Evolutionary conservation across 345 rosid species (phyloP), one percentile per base, ranked within the genome.

Genomic region (Brassica juncea): DNA sequence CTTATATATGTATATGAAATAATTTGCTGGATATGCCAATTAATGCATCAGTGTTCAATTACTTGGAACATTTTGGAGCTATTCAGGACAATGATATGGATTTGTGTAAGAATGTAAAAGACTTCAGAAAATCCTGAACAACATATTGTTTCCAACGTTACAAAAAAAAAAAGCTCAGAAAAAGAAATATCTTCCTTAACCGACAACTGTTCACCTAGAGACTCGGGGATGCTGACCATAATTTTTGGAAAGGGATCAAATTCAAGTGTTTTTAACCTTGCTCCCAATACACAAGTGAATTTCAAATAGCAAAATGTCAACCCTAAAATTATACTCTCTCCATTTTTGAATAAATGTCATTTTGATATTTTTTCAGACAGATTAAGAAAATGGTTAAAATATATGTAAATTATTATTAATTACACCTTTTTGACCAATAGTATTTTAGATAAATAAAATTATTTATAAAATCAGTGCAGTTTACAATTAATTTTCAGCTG

Each of bases 251-350:
- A 14, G 23, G 0, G 1, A 19, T 14, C 52, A 16, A 11, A 39
- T 57, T 75, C 80, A 68, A 31, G 72, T n/a, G 19, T 8, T 54
- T 54, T 19, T 54, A 31, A 63, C 25, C 35, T 32, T 34, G 71
- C 71, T 77, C 69, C 75, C 39, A 25, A 5, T 16, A 70, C 62
- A 70, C 21, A 52, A 70, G 10, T 62, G 57, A 49, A 62, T 68
- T 68, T 30, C 25, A 60, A 59, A 15, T 54, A 54, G 25, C 59
- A 16, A 9, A 52, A 63, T 12, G 76, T 71, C 66, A 71, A 70
- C 70, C 15, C 9, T 65, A 3, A 77, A 31, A 77, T 10, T 5
- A 44, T 12, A n/a, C n/a, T n/a, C n/a, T n/a, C n/a, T n/a, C n/a
- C n/a, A n/a, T n/a, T n/a, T n/a, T n/a, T n/a, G n/a, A n/a, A n/a